Conservation (phyloP, 257 asterid genomes). For the Solanum tarapatanum region DNA sequence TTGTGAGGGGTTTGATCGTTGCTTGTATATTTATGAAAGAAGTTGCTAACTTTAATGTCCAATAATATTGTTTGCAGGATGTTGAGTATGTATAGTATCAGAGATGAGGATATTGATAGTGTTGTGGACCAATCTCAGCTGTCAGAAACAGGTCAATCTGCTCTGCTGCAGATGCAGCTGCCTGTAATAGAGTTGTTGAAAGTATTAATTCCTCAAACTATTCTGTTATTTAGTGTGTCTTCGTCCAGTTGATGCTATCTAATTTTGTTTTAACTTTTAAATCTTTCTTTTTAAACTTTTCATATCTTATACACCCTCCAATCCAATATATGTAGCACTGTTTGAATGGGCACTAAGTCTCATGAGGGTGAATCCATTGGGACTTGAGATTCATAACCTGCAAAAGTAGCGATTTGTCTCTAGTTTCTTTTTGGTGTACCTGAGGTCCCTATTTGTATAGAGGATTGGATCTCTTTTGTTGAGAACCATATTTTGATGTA, state of each 20-base stretch:
- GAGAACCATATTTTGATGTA: not conserved
- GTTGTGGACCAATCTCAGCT: constrained; percentile 49
- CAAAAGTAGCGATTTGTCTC: not conserved
- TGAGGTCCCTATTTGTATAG: not conserved
- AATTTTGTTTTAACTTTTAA: not conserved
- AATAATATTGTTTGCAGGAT: constrained; percentile 47
- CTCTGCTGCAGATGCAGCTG: constrained; percentile 57
- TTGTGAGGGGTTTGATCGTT: not conserved
- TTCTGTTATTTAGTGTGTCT: not conserved
- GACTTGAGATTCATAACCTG: not conserved
- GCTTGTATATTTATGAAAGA: not conserved
- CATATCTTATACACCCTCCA: not conserved
- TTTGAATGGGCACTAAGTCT: not conserved
- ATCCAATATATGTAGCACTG: not conserved
- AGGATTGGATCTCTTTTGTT: not conserved
- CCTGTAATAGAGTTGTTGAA: constrained; percentile 79
- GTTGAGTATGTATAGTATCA: constrained; percentile 72
- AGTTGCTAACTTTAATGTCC: constrained; percentile 9
- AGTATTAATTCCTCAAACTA: constrained; percentile 31
- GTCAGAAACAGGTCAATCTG: constrained; percentile 44
- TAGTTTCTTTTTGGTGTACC: not conserved
- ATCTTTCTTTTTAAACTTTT: not conserved
- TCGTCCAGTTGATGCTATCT: constrained; percentile 2
- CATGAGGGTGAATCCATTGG: not conserved
- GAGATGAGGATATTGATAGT: constrained; percentile 68